A percentile compares a stretch with the other conserved stretches of the same genome.
These are phyloP conservation scores for Cinnamomum chago DNA, from an alignment of 164 flowering plant genomes.

Conservation along the genomic window DNA sequence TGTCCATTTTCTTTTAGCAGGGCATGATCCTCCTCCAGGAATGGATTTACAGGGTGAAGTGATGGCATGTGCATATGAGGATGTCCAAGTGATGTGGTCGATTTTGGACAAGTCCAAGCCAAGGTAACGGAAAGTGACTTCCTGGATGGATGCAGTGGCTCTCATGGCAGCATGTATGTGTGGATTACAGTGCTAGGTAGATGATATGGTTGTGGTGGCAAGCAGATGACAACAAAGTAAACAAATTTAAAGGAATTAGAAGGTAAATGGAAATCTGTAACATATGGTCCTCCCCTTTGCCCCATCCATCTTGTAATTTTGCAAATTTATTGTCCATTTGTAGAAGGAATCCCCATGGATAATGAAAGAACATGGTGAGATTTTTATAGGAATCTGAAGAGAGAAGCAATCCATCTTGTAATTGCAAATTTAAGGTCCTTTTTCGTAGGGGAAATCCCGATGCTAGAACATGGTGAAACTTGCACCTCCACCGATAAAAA, in stretches of 20 bases:
- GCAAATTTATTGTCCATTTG: not conserved
- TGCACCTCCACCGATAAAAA: no score
- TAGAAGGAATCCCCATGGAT: slow-evolving; percentile 39
- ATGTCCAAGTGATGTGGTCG: slow-evolving; percentile 89
- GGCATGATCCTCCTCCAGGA: slow-evolving; percentile 21
- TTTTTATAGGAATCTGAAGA: slow-evolving; percentile 9
- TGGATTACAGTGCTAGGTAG: not conserved
- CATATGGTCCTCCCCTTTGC: no score
- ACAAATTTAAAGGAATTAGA: not conserved
- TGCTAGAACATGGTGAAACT: no score
- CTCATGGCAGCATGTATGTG: not conserved
- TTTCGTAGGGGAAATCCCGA: not conserved
- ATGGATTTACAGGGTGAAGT: slow-evolving; percentile 73
- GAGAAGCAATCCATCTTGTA: not conserved
- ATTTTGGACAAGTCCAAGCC: slow-evolving; percentile 62
- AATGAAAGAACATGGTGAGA: slow-evolving; percentile 33
- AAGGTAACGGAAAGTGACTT: slow-evolving; percentile 16
- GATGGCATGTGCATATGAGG: slow-evolving; percentile 82
- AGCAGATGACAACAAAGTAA: not conserved
- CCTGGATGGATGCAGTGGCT: not conserved
- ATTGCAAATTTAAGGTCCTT: not conserved
- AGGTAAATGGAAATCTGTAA: not conserved
- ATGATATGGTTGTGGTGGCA: not conserved
- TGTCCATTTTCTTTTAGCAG: slow-evolving; percentile 22
- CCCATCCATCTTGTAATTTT: slow-evolving; percentile 3